A percentile compares a stretch with the other conserved stretches of the same genome.
Evolutionary conservation across 495 filamentous ascomycete genomes (phyloP).

Genomic region (Penicillium malachiteum): DNA sequence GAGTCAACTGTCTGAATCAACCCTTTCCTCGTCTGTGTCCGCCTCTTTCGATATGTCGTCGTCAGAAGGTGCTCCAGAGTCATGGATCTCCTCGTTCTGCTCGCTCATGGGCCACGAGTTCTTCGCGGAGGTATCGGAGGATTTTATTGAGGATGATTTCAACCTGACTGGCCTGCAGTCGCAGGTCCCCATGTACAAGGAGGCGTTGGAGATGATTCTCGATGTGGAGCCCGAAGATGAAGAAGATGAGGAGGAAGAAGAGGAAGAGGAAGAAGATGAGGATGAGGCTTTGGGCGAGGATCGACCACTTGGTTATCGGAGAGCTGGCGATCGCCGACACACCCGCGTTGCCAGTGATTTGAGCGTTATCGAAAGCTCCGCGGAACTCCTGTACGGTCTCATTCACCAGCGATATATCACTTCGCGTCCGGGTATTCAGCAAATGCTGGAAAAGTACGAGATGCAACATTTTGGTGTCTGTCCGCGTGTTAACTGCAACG

Average conservation of each 20-base stretch:
- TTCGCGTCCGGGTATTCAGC: constrained; percentile 93
- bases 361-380: constrained; percentile 92
- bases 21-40: constrained; percentile 47
- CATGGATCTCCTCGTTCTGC: constrained; percentile 97
- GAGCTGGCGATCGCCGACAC: constrained; percentile 69
- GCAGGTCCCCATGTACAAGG: constrained; percentile 98
- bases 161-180: constrained; percentile 93
- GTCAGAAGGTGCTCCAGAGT: constrained; percentile 83
- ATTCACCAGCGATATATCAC: constrained; percentile 99
- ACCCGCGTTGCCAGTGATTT: constrained; percentile 86
- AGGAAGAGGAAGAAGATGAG: constrained; percentile 79
- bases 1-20: constrained; percentile 52
- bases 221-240: constrained; percentile 96
- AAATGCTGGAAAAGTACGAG: constrained; percentile 99
- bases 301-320: constrained; percentile 55
- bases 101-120: constrained; percentile 95
- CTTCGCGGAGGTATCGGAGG: constrained; percentile 97
- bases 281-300: constrained; percentile 71
- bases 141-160: constrained; percentile 99
- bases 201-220: constrained; percentile 95
- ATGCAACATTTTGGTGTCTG: constrained; percentile 92
- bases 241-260: constrained; percentile 72
- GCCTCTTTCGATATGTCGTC: constrained; percentile 58
- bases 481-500: constrained; percentile 84
- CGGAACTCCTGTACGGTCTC: constrained; percentile 94